A percentile compares a stretch with the other conserved stretches of the same genome.
phyloP scores from a whole-genome alignment of 257 asterid species.

The Nicotiana tabacum region DNA sequence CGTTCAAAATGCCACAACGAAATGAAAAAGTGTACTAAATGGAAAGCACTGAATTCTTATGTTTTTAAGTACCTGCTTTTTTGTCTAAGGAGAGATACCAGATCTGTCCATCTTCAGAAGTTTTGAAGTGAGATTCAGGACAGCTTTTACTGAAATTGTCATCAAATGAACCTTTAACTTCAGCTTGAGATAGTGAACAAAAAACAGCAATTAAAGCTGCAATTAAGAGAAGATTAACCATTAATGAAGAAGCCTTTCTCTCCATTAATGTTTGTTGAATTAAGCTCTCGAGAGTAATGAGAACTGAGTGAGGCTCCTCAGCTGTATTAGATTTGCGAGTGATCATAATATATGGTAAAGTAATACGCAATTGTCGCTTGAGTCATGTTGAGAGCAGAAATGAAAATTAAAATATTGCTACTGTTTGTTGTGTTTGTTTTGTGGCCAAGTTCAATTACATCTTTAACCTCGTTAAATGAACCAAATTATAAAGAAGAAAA shows the following conservation, averaged over 20 bases:
- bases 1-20: no score
- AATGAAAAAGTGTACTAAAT: no score
- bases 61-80: constrained; percentile 44
- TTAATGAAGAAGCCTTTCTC: constrained; percentile 29
- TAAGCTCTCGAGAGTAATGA: background rate
- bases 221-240: constrained; percentile 28
- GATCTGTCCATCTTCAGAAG: constrained; percentile 84
- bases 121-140: constrained; percentile 70
- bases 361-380: background rate
- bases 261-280: constrained; percentile 24
- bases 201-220: constrained; percentile 18
- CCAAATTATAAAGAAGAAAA: no score
- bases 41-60: background rate
- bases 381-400: background rate
- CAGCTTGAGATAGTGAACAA: constrained; percentile 25
- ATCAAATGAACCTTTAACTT: constrained; percentile 37
- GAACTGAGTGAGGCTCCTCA: background rate
- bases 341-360: background rate
- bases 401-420: background rate
- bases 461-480: no score
- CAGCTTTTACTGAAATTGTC: constrained; percentile 69
- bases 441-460: no score
- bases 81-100: constrained; percentile 76
- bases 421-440: background rate
- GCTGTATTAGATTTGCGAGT: background rate